Evolutionary conservation across 1,284 basidiomycete genomes (phyloP).

Genomic region (Golubevia sp.): DNA sequence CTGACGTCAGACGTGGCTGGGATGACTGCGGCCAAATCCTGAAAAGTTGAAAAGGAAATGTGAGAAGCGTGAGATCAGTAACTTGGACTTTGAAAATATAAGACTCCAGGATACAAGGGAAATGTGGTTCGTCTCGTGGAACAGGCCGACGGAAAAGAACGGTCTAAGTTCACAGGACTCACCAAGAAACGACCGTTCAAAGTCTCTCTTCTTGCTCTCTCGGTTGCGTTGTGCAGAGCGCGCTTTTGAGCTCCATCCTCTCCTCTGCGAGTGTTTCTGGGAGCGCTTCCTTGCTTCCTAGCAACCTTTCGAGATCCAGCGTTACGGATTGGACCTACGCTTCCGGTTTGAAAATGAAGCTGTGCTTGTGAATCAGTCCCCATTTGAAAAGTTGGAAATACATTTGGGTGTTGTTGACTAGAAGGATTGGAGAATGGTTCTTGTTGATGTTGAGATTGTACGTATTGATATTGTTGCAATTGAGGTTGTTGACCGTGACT

Average conservation of each 20-base stretch:
- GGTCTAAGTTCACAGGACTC: too few relatives aligned
- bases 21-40: constrained; percentile 29
- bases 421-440: not conserved
- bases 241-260: constrained; percentile 25
- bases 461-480: not conserved
- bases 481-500: not conserved
- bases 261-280: not conserved
- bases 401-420: not conserved
- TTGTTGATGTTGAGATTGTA: not conserved
- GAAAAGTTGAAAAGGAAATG: not conserved
- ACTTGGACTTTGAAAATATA: too few relatives aligned
- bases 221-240: constrained; percentile 50
- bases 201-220: constrained; percentile 43
- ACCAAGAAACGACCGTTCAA: constrained; percentile 46
- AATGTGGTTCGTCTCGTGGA: not conserved
- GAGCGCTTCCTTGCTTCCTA: not conserved
- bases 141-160: too few relatives aligned
- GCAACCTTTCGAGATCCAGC: not conserved
- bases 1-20: constrained; percentile 43
- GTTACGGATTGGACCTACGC: not conserved
- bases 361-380: too few relatives aligned
- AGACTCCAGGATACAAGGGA: too few relatives aligned
- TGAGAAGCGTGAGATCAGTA: too few relatives aligned
- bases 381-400: not conserved
- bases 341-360: not conserved